Conservation (phyloP, 2,329 filamentous ascomycete genomes). For the Penicillium sp. region DNA sequence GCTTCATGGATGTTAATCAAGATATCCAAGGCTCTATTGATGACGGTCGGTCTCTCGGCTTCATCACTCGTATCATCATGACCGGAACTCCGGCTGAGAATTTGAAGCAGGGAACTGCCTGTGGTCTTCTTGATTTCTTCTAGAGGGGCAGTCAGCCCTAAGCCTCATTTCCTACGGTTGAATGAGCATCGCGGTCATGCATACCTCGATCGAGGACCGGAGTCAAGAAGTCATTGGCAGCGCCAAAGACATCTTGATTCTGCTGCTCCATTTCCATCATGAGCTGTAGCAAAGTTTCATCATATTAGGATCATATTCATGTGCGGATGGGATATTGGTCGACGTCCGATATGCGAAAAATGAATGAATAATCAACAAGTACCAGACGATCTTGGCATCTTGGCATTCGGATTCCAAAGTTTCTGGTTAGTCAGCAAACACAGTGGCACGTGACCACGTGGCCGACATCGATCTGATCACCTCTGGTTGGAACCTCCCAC, state of each 20-base stretch:
- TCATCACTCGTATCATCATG: conserved; percentile 14
- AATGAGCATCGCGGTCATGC: conserved; percentile 23
- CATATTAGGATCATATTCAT: not conserved
- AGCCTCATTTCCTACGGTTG: not conserved
- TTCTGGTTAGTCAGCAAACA: not conserved
- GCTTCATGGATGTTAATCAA: conserved; percentile 37
- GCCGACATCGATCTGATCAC: too few relatives aligned
- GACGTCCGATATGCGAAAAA: not conserved
- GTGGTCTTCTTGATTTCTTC: conserved; percentile 41
- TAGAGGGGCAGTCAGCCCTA: conserved; percentile 34
- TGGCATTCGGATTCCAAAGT: not conserved
- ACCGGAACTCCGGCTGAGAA: conserved; percentile 24
- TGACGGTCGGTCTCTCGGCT: conserved; percentile 29
- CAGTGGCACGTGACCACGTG: not conserved
- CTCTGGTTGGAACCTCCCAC: too few relatives aligned
- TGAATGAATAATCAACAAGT: conserved; percentile 6
- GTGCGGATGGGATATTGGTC: not conserved
- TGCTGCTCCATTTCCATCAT: conserved; percentile 32
- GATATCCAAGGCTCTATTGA: conserved; percentile 36
- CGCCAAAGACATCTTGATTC: conserved; percentile 35
- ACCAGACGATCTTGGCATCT: conserved; percentile 1
- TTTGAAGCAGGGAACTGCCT: conserved; percentile 38
- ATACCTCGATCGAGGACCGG: conserved; percentile 46
- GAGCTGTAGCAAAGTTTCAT: not conserved
- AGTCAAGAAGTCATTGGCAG: conserved; percentile 37